These are phyloP conservation scores for Gonapodya prolifera DNA, from an alignment of 192 early-diverging fungal genomes.

Conservation along the genomic window DNA sequence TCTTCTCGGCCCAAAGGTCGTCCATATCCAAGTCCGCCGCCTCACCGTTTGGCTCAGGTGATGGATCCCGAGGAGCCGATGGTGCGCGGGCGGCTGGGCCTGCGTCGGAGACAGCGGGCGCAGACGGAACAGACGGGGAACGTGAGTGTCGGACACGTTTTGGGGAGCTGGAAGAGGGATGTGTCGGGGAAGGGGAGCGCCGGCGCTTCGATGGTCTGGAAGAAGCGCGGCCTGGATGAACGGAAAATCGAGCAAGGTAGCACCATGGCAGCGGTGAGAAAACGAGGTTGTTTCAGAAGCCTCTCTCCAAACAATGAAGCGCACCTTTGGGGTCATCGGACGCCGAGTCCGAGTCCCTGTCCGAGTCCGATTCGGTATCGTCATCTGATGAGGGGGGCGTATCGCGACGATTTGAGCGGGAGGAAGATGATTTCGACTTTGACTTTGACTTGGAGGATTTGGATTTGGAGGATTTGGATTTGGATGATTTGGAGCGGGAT, in stretches of 20 bases:
- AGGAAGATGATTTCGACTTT: neutral
- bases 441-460: neutral
- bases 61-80: too few species aligned
- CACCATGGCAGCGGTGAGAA: too few species aligned
- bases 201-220: too few species aligned
- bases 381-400: neutral
- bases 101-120: too few species aligned
- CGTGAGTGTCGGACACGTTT: neutral
- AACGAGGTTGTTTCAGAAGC: too few species aligned
- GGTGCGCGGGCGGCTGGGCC: too few species aligned
- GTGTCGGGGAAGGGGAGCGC: neutral
- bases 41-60: too few species aligned
- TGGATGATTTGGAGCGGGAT: neutral
- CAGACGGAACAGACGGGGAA: neutral
- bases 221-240: too few species aligned
- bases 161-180: neutral
- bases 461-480: neutral
- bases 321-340: neutral
- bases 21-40: neutral
- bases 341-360: neutral
- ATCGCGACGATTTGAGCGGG: neutral
- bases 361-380: neutral
- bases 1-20: conserved; percentile 5
- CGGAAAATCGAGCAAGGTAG: too few species aligned
- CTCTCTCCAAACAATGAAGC: too few species aligned